Conservation (phyloP, 768 basidiomycete species). For the Daedaleopsis nitida region DNA sequence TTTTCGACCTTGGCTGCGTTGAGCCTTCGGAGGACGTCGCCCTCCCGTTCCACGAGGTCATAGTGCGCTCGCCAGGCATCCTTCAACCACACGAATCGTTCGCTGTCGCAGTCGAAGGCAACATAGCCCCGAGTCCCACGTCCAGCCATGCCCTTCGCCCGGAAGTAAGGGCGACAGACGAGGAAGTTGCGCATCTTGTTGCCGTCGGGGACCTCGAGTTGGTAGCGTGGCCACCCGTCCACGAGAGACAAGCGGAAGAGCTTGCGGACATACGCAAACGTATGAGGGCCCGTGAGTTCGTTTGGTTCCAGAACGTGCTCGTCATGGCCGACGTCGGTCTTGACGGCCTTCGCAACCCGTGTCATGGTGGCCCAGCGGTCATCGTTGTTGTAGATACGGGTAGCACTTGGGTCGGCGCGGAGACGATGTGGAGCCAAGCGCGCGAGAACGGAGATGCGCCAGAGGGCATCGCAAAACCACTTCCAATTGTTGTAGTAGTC, state of each 20-base stretch:
- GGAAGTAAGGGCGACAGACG: background rate
- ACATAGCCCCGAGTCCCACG: constrained; percentile 11
- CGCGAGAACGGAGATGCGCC: background rate
- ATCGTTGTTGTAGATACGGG: background rate
- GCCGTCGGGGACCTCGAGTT: background rate
- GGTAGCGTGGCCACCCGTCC: constrained; percentile 4
- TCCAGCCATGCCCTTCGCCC: background rate
- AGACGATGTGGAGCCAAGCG: background rate
- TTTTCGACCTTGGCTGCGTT: background rate
- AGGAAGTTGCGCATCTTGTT: constrained; percentile 1
- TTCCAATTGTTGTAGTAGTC: constrained; percentile 1
- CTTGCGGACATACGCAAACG: constrained; percentile 5
- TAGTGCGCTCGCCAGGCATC: constrained; percentile 9
- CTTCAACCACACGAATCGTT: constrained; percentile 9
- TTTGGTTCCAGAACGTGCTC: background rate
- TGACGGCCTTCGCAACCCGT: background rate
- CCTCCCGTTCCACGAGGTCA: background rate
- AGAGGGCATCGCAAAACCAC: background rate
- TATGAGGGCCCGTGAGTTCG: background rate
- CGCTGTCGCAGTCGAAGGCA: background rate
- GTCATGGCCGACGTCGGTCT: background rate
- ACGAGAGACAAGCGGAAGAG: background rate
- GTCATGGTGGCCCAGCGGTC: background rate
- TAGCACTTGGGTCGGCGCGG: constrained; percentile 3
- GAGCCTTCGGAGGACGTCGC: background rate